A percentile compares a stretch with the other conserved stretches of the same genome.
These are phyloP conservation scores for Senecio squalidus DNA, from an alignment of 140 eudicot species.

Conservation along the genomic window DNA sequence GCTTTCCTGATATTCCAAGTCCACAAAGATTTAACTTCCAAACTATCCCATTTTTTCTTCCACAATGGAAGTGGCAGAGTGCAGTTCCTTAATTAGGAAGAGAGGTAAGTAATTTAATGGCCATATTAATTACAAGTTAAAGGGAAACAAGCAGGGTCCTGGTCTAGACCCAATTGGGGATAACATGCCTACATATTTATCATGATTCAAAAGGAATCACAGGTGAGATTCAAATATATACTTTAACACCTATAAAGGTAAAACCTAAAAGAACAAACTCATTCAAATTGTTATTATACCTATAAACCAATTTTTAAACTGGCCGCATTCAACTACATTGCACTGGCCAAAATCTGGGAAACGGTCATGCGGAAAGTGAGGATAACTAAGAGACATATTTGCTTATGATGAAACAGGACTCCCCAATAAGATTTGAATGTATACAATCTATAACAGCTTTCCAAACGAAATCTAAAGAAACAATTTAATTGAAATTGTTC, in stretches of 20 bases:
- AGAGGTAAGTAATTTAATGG: neutral
- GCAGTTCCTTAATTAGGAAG: neutral
- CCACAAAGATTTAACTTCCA: neutral
- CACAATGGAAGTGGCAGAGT: neutral
- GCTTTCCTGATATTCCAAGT: neutral
- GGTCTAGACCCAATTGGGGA: neutral
- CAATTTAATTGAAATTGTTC: neutral
- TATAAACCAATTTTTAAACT: no score
- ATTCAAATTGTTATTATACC: no score
- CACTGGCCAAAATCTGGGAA: no score
- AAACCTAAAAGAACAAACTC: neutral
- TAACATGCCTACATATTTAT: neutral
- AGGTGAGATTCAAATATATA: neutral
- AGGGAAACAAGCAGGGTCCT: neutral
- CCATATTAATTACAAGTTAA: neutral
- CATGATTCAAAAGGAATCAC: neutral
- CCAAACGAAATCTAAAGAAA: neutral
- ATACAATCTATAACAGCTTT: no score
- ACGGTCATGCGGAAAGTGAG: no score
- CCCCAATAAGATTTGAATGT: no score
- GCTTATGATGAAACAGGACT: no score
- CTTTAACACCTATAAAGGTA: neutral
- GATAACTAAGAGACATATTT: no score
- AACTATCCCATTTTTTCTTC: neutral
- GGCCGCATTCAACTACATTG: no score